phyloP scores from a whole-genome alignment of 345 rosid species.

The Linum trigynum region DNA sequence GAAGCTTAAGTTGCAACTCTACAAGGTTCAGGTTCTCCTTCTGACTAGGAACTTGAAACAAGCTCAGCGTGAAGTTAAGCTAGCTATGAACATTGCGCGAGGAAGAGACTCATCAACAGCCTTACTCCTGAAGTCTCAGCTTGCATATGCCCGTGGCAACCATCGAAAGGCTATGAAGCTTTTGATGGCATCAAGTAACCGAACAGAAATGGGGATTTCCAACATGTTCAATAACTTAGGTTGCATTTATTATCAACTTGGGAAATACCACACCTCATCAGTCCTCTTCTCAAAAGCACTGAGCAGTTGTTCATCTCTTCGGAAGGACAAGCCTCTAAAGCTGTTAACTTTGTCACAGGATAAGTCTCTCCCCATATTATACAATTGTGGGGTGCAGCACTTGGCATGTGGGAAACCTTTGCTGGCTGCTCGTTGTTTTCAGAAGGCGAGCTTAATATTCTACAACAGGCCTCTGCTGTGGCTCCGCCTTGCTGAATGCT shows the following conservation, averaged over 20 bases:
- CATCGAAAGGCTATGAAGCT: slow-evolving; percentile 90
- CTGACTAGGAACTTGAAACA: slow-evolving; percentile 81
- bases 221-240: slow-evolving; percentile 88
- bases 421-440: slow-evolving; percentile 83
- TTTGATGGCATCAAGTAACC: slow-evolving; percentile 66
- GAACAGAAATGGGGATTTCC: slow-evolving; percentile 53
- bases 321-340: slow-evolving; percentile 65
- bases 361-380: slow-evolving; percentile 65
- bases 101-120: slow-evolving; percentile 83
- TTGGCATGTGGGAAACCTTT: slow-evolving; percentile 80
- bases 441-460: slow-evolving; percentile 62
- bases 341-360: slow-evolving; percentile 69
- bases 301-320: slow-evolving; percentile 46
- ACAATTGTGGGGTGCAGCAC: slow-evolving; percentile 79
- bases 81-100: slow-evolving; percentile 83
- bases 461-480: slow-evolving; percentile 66
- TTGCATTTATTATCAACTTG: slow-evolving; percentile 79
- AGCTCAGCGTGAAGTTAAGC: slow-evolving; percentile 96
- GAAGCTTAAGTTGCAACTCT: slow-evolving; percentile 90
- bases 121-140: slow-evolving; percentile 87
- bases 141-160: slow-evolving; percentile 94
- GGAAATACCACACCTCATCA: slow-evolving; percentile 53
- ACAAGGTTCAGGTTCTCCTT: slow-evolving; percentile 81
- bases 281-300: slow-evolving; percentile 74
- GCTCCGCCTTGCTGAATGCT: slow-evolving; percentile 95